Base-by-base conservation (phyloP, 2,329 filamentous ascomycete genomes). In the Colletotrichum sojae region DNA sequence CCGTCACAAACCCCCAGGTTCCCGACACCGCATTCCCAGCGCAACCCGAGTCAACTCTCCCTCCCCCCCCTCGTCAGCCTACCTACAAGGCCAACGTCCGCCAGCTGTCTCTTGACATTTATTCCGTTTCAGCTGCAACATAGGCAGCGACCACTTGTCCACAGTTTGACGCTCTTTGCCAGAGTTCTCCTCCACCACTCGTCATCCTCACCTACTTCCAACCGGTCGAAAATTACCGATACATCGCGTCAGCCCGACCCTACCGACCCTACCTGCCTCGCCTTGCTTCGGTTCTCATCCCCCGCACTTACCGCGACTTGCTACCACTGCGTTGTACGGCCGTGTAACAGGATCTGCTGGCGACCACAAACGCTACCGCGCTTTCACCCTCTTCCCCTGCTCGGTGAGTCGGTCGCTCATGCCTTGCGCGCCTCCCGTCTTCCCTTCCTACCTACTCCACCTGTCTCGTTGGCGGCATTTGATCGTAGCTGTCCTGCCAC, bases 11-110 rank as follows among this genome's bases (percentile, higher is more conserved):
- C 55, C 53, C 58, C 54, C 49, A 49, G 31, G 27, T 66, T 25
- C 62, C 66, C 66, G 62, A 69, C 66, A 69, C 62, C 62, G 62
- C 66, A 69, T 52, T 61, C 60, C 55, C 45, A 56, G 57, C 62
- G 51, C 51, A 66, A 59, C 49, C 20, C 51, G 62, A 69, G 55
- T 25, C 62, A 66, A 61, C 62, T 56, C 51, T 60, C 51, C 13
- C 59, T 62, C 39, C 49, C 46, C n/a, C 20, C 18, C 20, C 51
- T 51, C 36, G 15, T 36, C 55, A 55, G 27, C 27, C 53, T 10
- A 36, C 31, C 31, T 36, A 36, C 31, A 36, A 36, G 9, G 10
- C 31, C 31, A 36, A 36, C 31, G 8, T 36, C 31, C 31, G 31
- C 31, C 31, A 36, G 9, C 31, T 36, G 10, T 36, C 8, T 36